Evolutionary conservation across 2,329 filamentous ascomycete species (phyloP), one percentile per base, ranked within the genome.

Genomic region (Parasarocladium wereldwijsianum): DNA sequence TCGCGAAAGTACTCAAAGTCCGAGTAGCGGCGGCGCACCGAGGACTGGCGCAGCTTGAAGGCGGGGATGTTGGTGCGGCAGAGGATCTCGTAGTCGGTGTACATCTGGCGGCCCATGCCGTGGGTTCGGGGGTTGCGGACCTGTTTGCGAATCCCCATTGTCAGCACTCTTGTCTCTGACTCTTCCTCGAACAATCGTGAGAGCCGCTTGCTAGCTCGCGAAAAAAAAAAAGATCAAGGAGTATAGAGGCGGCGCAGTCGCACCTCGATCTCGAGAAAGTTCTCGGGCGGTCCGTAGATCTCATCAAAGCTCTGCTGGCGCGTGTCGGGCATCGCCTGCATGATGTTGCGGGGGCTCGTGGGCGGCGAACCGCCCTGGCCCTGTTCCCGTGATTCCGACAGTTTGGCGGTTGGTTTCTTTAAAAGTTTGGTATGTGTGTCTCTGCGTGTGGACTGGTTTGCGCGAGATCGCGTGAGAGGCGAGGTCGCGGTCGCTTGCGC

Each of bases 1-100:
- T 98, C 90, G 50, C 90, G 82, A 57, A 98, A 98, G 60, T 93
- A 87, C 61, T 98, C 90, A 54, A 98, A 98, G 57, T 98, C 90
- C 34, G 80, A 90, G 64, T 98, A 98, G 31, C 90, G 83, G 38
- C 90, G 76, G 43, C 86, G 84, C 38, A 98, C 90, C 43, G 76
- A 73, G 40, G 76, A 85, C 51, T 81, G 72, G 42, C 86, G 84
- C 44, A 94, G 75, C 64, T 96, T 96, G 70, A 98, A 98, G 44
- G 90, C 86, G 34, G 90, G 90, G 50, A 98, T 98, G 62, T 98
- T 98, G 58, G 90, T 98, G 46, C 82, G 78, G 64, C 90, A 93
- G 45, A 93, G 70, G 50, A 98, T 94, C 58, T 96, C 86, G 66
- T 96, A 98, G 58, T 92, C 90, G 32, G 90, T 98, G 65, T 96